These are phyloP conservation scores for Xylaria venustula DNA, from an alignment of 495 filamentous ascomycete species.

Conservation along the genomic window DNA sequence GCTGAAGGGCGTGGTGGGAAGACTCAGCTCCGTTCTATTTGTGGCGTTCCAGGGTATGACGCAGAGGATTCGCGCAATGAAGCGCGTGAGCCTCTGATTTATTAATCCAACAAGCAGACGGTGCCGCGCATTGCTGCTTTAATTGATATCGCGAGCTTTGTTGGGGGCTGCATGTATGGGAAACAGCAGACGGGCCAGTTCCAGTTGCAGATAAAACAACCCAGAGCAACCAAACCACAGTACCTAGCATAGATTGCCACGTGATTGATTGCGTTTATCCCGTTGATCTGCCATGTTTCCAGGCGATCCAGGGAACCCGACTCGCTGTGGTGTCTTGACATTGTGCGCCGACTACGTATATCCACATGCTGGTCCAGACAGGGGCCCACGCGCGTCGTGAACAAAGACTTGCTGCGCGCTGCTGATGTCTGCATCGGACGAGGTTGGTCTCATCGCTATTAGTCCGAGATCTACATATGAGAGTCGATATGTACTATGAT, in stretches of 20 bases:
- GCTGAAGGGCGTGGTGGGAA: constrained; percentile 2
- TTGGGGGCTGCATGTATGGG: constrained; percentile 5
- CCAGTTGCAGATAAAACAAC: constrained; percentile 5
- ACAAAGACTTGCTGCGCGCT: background rate
- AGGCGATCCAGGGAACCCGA: background rate
- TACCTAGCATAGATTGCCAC: background rate
- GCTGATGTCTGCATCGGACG: background rate
- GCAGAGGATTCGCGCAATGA: constrained; percentile 12
- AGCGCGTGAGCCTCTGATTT: constrained; percentile 1
- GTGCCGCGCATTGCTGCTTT: constrained; percentile 7
- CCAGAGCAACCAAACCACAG: background rate
- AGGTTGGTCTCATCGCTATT: constrained; percentile 41
- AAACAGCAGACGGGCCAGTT: background rate
- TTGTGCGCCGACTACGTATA: background rate
- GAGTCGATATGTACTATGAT: constrained; percentile 34
- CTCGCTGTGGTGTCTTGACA: background rate
- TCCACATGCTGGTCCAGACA: too few species aligned
- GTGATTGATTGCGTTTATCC: constrained; percentile 9
- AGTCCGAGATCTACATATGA: constrained; percentile 41
- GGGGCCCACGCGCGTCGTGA: too few species aligned
- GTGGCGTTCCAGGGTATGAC: constrained; percentile 13
- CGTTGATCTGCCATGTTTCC: background rate
- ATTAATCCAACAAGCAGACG: constrained; percentile 4
- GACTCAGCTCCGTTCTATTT: constrained; percentile 18
- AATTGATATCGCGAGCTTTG: constrained; percentile 6